Evolutionary conservation across 2,329 filamentous ascomycete species (phyloP).

Genomic region (Penicillium sp.): DNA sequence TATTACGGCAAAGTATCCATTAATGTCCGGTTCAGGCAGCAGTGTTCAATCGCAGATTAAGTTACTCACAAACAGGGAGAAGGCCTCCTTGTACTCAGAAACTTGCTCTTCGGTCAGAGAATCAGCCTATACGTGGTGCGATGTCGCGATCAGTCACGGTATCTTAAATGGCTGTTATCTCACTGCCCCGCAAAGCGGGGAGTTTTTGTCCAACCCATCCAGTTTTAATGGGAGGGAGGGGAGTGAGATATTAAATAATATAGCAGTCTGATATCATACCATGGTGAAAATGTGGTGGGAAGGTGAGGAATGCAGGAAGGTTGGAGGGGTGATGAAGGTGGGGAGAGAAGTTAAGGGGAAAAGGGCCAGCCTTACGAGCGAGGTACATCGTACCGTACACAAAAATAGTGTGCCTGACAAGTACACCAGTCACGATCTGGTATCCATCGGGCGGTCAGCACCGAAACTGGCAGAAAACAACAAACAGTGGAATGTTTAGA

Average conservation of each 20-base stretch:
- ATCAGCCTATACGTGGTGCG: slow-evolving; percentile 68
- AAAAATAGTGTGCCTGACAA: slow-evolving; percentile 19
- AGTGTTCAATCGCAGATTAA: not conserved
- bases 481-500: not conserved
- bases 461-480: not conserved
- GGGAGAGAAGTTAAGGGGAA: slow-evolving; percentile 25
- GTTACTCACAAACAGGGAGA: slow-evolving; percentile 95
- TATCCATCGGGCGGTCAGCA: slow-evolving; percentile 12
- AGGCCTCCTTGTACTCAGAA: slow-evolving; percentile 99
- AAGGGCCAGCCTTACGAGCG: slow-evolving; percentile 22
- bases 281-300: slow-evolving; percentile 25
- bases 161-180: slow-evolving; percentile 18
- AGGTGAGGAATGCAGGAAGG: slow-evolving; percentile 15
- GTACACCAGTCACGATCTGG: slow-evolving; percentile 15
- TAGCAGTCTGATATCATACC: slow-evolving; percentile 23
- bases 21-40: not conserved
- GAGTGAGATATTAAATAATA: not conserved
- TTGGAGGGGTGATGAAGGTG: slow-evolving; percentile 18
- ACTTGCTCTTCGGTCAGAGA: slow-evolving; percentile 99
- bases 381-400: slow-evolving; percentile 8
- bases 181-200: slow-evolving; percentile 39
- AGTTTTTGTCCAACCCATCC: slow-evolving; percentile 6
- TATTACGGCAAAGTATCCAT: slow-evolving; percentile 36
- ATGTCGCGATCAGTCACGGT: slow-evolving; percentile 28
- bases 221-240: not conserved